Evolutionary conservation across 1,284 basidiomycete genomes (phyloP), one percentile per base, ranked within the genome.

Genomic region (Hemileia vastatrix): DNA sequence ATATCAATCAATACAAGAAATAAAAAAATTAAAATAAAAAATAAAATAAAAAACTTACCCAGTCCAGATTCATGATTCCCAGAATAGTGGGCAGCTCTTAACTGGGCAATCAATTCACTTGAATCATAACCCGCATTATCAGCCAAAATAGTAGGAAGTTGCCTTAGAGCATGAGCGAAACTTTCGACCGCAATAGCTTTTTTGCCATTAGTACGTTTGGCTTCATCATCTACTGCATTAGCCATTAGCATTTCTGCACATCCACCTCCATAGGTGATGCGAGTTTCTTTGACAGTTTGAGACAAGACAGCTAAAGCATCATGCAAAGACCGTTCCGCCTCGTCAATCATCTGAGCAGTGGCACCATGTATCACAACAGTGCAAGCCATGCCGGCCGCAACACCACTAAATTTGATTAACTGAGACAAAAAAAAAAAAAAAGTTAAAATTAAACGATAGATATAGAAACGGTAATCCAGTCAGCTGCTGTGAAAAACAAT

Each of bases 371-470:
- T 82, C 11, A 99, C 93, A 53, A 98, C 92, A 0, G 95, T 99
- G 77, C 95, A 98, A n/a, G 95, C 95, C 77, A 96, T 86, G 24
- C 94, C 94, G 27, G 94, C 93, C 11, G 93, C 92, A 44, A 98
- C 94, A 47, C 94, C 95, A 4, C 92, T 96, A 80, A 99, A 98
- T 79, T 97, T 97, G 81, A 97, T 95, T 66, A 98, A 81, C 90
- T 96, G 73, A 1, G 59, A 21, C 36, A 18, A 54, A 24, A 43
- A 55, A 31, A 32, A 31, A 18, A 51, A 6, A 59, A 2, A 2
- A 32, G 65, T 51, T 63, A 57, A 45, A 33, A 49, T 44, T 19
- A 13, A 19, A 27, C 13, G n/a, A n/a, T 45, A 45, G 43, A 45
- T 15, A 45, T 45, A 15, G n/a, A n/a, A n/a, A n/a, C n/a, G n/a